Evolutionary conservation across 2,329 filamentous ascomycete species (phyloP).

Genomic region (Graphium sp.): DNA sequence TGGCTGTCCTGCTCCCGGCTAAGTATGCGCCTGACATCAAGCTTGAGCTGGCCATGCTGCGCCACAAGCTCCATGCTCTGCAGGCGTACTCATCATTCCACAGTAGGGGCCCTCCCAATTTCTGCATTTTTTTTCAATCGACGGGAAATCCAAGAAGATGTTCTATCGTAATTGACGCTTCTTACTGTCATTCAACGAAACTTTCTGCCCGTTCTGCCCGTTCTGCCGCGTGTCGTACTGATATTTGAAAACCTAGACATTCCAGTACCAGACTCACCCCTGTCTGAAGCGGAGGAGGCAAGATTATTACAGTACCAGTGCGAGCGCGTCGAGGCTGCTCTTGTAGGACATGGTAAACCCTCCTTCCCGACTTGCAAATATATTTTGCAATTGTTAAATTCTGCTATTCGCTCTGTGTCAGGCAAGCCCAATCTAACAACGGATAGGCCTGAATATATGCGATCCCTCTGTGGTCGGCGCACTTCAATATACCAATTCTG

Average conservation of each 20-base stretch:
- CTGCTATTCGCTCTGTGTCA: neutral
- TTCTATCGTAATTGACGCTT: no score
- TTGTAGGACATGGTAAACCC: slow-evolving; percentile 26
- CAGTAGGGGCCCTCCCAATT: slow-evolving; percentile 18
- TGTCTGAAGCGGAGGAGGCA: slow-evolving; percentile 40
- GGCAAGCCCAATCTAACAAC: slow-evolving; percentile 4
- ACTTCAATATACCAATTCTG: slow-evolving; percentile 7
- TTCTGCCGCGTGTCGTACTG: slow-evolving; percentile 9
- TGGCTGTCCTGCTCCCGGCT: slow-evolving; percentile 27
- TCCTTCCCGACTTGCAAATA: neutral
- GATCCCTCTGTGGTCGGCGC: slow-evolving; percentile 20
- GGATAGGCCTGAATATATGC: slow-evolving; percentile 23
- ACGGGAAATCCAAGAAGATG: no score
- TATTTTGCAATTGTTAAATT: neutral
- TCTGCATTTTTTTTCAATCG: slow-evolving; percentile 6
- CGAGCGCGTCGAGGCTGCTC: slow-evolving; percentile 37
- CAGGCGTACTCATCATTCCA: slow-evolving; percentile 28
- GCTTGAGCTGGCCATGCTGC: slow-evolving; percentile 35
- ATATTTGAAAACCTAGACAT: slow-evolving; percentile 15
- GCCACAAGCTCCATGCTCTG: slow-evolving; percentile 33
- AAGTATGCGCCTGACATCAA: slow-evolving; percentile 29
- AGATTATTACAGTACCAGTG: slow-evolving; percentile 38
- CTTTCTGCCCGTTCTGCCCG: slow-evolving; percentile 11
- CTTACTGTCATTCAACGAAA: no score
- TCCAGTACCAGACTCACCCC: slow-evolving; percentile 19